Base-by-base conservation (phyloP, 345 rosid species). In the Bruguiera gymnorhiza region DNA sequence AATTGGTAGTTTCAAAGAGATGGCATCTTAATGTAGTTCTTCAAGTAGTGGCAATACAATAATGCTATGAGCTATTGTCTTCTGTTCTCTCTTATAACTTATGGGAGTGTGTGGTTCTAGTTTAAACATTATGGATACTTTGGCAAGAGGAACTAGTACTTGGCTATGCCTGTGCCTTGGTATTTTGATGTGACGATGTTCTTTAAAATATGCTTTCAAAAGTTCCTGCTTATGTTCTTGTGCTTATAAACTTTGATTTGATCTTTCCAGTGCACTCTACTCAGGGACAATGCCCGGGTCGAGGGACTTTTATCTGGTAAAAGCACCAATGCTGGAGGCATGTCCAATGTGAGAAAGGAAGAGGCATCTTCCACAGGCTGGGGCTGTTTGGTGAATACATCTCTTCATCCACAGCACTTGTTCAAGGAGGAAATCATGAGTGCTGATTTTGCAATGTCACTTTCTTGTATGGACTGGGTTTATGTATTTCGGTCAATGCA, bases 201-300 rank as follows among this genome's bases (percentile, higher is more conserved):
- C 30, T 16, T 11, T 55, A n/a, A 63, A 61, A 8, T 56, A 27
- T 60, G 59, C 53, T 70, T 32, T 26, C 36, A 19, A 57, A 54
- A 36, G 18, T 56, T 58, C 34, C 18, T 26, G 27, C 61, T 53
- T 66, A 20, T 76, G 55, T 65, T 74, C 66, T 29, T 32, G 56
- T 80, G 85, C 91, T 90, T 88, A 86, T 91, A 88, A 88, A 76
- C 93, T 84, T 87, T 86, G 87, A 84, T 87, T 83, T 90, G 97
- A 93, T 83, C 84, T 88, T 93, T 76, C 78, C 89, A 86, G 90
- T 87, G 90, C 84, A 83, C 89, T 93, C 87, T 89, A 86, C 88
- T 90, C 98, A 92, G 94, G 98, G 78, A 85, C 78, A 87, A 81
- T 83, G 73, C 83, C 70, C 76, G 62, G 79, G 77, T 80, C 29